Evolutionary conservation across 1,284 basidiomycete species (phyloP).

Genomic region (Ceratobasidium sp.): DNA sequence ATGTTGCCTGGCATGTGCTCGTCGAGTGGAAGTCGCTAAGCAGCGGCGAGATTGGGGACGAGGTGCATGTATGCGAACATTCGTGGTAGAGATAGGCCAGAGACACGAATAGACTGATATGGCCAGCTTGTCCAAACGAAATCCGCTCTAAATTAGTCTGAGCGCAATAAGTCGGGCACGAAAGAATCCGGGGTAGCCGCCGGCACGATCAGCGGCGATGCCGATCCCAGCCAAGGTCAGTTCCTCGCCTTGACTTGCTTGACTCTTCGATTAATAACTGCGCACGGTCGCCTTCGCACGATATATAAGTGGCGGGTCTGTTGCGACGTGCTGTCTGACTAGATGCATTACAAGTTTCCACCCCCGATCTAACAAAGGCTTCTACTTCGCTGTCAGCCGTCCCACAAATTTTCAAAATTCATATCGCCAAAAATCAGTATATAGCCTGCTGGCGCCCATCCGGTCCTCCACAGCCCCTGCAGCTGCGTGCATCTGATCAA

Average conservation of each 20-base stretch:
- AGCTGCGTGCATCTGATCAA: background rate
- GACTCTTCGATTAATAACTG: background rate
- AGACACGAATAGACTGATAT: too few species aligned
- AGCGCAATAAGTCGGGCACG: background rate
- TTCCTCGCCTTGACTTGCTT: slow-evolving; percentile 2
- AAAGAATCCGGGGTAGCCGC: slow-evolving; percentile 5
- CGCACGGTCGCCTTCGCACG: background rate
- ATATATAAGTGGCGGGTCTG: slow-evolving; percentile 11
- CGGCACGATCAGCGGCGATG: slow-evolving; percentile 12
- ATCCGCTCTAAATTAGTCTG: background rate
- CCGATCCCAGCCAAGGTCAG: slow-evolving; percentile 8
- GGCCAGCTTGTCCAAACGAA: too few species aligned
- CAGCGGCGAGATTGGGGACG: background rate
- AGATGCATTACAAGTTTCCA: background rate
- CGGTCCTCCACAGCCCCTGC: slow-evolving; percentile 8
- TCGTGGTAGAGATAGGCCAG: too few species aligned
- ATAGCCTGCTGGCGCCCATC: background rate
- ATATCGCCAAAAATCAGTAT: background rate
- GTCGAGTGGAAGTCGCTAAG: background rate
- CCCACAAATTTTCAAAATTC: slow-evolving; percentile 19
- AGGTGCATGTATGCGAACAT: slow-evolving; percentile 3
- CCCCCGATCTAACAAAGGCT: slow-evolving; percentile 20
- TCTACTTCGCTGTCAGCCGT: slow-evolving; percentile 4
- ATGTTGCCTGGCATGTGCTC: slow-evolving; percentile 5
- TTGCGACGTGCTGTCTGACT: background rate